Evolutionary conservation across 2,329 filamentous ascomycete species (phyloP).

Genomic region (Botryotinia narcissicola): DNA sequence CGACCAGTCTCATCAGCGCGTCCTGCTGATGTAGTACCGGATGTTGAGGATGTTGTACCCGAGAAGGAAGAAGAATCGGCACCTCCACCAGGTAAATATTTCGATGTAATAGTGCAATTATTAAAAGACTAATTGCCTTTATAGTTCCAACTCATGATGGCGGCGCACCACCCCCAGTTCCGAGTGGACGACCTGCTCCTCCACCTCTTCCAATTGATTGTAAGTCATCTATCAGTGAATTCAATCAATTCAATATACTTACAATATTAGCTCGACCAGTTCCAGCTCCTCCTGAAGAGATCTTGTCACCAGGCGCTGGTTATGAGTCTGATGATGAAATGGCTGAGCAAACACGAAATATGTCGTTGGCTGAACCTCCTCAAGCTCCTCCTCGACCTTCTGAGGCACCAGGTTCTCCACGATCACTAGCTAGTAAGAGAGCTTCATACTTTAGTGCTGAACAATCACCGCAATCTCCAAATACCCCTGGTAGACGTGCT

Average conservation of each 20-base stretch:
- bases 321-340: constrained; percentile 89
- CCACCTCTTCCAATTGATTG: constrained; percentile 60
- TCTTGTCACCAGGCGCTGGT: constrained; percentile 68
- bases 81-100: constrained; percentile 38
- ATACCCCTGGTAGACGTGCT: constrained; percentile 51
- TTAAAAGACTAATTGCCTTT: constrained; percentile 20
- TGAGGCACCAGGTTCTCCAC: constrained; percentile 43
- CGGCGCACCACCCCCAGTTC: constrained; percentile 36
- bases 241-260: constrained; percentile 30
- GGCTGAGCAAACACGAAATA: constrained; percentile 52
- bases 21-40: constrained; percentile 48
- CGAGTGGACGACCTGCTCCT: constrained; percentile 50
- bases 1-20: constrained; percentile 44
- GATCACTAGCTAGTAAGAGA: constrained; percentile 43
- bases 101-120: background rate
- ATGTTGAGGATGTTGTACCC: constrained; percentile 52
- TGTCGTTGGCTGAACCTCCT: constrained; percentile 43
- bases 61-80: constrained; percentile 35
- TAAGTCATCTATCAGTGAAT: constrained; percentile 45
- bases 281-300: constrained; percentile 51
- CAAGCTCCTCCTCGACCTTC: constrained; percentile 46
- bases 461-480: constrained; percentile 38
- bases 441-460: constrained; percentile 41
- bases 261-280: constrained; percentile 58
- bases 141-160: constrained; percentile 36